A percentile compares a stretch with the other conserved stretches of the same genome.
Conservation (phyloP, 176 grass and related monocot species). For the Eragrostis curvula region DNA sequence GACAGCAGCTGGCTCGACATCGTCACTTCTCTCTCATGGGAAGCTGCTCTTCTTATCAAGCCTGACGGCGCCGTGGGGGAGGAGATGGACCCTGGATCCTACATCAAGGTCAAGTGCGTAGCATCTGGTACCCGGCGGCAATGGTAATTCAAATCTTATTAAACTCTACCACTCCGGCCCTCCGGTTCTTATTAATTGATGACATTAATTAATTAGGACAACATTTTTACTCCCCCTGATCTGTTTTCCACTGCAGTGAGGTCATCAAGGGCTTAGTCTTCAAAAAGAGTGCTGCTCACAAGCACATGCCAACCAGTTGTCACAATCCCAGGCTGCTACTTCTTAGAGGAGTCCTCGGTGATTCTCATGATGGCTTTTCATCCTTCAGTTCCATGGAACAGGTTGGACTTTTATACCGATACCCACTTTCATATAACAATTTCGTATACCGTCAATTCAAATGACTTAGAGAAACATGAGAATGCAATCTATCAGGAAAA, state of each 20-base stretch:
- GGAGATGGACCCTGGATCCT: conserved; percentile 72
- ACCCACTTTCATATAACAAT: neutral
- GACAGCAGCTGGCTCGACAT: conserved; percentile 56
- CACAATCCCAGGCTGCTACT: conserved; percentile 83
- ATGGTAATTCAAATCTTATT: conserved; percentile 50
- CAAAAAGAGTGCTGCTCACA: conserved; percentile 80
- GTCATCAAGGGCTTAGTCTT: conserved; percentile 72
- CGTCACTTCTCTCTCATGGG: conserved; percentile 66
- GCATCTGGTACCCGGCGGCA: conserved; percentile 50
- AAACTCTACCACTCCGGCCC: no score
- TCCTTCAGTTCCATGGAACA: conserved; percentile 78
- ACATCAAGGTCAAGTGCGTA: conserved; percentile 77
- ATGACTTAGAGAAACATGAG: no score
- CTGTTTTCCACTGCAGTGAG: conserved; percentile 73
- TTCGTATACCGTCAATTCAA: neutral
- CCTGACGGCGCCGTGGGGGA: conserved; percentile 57
- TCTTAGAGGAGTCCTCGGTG: conserved; percentile 62
- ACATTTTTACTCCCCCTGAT: no score
- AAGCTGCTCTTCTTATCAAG: conserved; percentile 69
- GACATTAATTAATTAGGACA: no score
- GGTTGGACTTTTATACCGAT: conserved; percentile 37
- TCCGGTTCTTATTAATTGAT: no score
- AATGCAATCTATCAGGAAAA: conserved; percentile 67
- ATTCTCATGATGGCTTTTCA: conserved; percentile 66
- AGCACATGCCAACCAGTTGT: conserved; percentile 81